phyloP scores from a whole-genome alignment of 352 stramenopile species.

The Plasmopara muralis region DNA sequence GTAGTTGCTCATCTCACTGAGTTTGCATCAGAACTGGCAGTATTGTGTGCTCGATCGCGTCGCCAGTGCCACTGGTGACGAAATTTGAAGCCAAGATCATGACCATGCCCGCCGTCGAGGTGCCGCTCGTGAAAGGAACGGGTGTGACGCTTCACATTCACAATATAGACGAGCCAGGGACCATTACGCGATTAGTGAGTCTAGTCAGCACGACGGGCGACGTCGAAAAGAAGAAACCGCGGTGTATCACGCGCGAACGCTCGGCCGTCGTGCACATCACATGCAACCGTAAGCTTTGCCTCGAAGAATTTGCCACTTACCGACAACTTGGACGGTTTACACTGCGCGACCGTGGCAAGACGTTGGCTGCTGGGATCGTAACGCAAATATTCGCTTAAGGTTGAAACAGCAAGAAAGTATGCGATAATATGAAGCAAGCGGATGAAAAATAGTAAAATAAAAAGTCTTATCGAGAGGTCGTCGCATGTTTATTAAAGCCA shows the following conservation, averaged over 20 bases:
- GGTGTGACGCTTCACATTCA: conserved; percentile 83
- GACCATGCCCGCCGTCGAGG: conserved; percentile 81
- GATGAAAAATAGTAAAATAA: too few relatives aligned
- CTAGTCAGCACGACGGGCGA: conserved; percentile 65
- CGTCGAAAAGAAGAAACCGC: conserved; percentile 75
- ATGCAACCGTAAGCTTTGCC: conserved; percentile 62
- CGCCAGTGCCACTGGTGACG: conserved; percentile 59
- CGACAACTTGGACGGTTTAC: conserved; percentile 79
- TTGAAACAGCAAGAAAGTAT: background rate
- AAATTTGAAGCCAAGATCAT: conserved; percentile 88
- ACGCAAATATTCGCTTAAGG: conserved; percentile 67
- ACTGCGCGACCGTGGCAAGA: conserved; percentile 73
- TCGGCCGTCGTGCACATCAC: conserved; percentile 82
- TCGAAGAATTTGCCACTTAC: conserved; percentile 77
- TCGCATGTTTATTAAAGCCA: too few relatives aligned
- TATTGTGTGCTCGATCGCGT: conserved; percentile 79
- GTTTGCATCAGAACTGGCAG: conserved; percentile 46
- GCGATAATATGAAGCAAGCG: too few relatives aligned
- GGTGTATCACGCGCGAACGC: conserved; percentile 80
- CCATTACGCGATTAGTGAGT: conserved; percentile 73
- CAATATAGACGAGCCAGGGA: conserved; percentile 80
- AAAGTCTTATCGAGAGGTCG: too few relatives aligned
- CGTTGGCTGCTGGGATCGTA: conserved; percentile 79
- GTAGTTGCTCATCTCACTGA: background rate
- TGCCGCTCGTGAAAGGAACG: conserved; percentile 80